Percentiles rank a stretch among this genome's conserved stretches.
These are phyloP conservation scores for Neurospora sp. DNA, from an alignment of 2,329 filamentous ascomycete species.

Conservation along the genomic window DNA sequence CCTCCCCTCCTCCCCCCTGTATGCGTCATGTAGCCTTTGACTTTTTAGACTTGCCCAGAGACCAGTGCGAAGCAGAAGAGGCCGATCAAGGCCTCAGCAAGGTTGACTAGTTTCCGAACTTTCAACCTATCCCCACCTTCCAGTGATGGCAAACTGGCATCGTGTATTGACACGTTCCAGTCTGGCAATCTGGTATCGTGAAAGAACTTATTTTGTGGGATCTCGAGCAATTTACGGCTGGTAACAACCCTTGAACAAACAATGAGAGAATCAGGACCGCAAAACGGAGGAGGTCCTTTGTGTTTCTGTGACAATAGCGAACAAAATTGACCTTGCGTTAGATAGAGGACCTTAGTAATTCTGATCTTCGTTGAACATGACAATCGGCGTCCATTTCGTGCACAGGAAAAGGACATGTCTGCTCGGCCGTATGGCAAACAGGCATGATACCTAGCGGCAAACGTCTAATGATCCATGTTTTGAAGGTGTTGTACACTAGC, in stretches of 20 bases:
- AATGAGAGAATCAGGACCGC: neutral
- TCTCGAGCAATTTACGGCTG: neutral
- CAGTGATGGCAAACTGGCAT: neutral
- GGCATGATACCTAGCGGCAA: neutral
- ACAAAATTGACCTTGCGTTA: neutral
- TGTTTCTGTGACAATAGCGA: neutral
- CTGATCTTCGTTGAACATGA: neutral
- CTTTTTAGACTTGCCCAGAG: neutral
- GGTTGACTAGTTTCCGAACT: neutral
- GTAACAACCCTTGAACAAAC: neutral
- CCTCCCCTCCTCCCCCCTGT: neutral
- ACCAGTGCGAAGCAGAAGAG: neutral
- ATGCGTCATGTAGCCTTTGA: neutral
- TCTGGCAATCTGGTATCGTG: neutral
- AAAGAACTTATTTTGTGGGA: neutral
- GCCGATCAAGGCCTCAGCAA: neutral
- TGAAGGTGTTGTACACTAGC: neutral
- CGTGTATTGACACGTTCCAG: neutral
- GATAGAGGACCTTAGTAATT: neutral
- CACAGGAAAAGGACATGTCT: neutral
- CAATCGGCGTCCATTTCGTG: neutral
- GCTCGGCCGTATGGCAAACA: neutral
- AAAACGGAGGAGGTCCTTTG: neutral
- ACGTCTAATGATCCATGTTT: neutral
- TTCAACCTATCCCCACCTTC: neutral